Conservation (phyloP, 2,329 filamentous ascomycete species). For the Scedosporium minutisporum region DNA sequence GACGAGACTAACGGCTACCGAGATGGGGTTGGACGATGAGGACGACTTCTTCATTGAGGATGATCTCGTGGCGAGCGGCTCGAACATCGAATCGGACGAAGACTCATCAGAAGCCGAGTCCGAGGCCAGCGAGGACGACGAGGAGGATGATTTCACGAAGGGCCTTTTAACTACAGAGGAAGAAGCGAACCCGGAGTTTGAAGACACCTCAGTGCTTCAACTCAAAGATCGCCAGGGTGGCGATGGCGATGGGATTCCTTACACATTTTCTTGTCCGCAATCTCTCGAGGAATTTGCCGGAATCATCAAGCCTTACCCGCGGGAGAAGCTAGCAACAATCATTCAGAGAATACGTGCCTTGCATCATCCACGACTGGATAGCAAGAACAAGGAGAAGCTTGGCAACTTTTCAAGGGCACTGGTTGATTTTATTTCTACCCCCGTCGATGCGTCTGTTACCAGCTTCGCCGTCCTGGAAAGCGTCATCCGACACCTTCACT, state of each 20-base stretch:
- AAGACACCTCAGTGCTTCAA: conserved; percentile 28
- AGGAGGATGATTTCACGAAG: conserved; percentile 61
- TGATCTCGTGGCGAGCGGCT: conserved; percentile 74
- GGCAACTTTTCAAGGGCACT: conserved; percentile 55
- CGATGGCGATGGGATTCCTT: conserved; percentile 57
- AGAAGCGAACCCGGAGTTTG: conserved; percentile 41
- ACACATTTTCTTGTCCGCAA: conserved; percentile 77
- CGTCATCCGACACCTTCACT: conserved; percentile 83
- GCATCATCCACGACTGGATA: conserved; percentile 81
- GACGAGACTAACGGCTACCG: conserved; percentile 44
- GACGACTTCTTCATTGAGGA: conserved; percentile 90
- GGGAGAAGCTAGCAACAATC: conserved; percentile 62
- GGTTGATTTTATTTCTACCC: conserved; percentile 50
- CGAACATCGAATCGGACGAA: conserved; percentile 53
- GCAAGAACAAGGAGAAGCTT: conserved; percentile 77
- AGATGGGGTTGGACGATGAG: conserved; percentile 77
- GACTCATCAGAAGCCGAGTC: conserved; percentile 29
- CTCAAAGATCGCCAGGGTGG: conserved; percentile 27
- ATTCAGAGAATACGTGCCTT: conserved; percentile 83
- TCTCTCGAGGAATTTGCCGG: conserved; percentile 65
- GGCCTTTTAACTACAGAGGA: conserved; percentile 55
- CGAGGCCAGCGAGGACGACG: conserved; percentile 28
- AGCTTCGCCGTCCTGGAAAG: conserved; percentile 65
- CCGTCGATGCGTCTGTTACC: conserved; percentile 27
- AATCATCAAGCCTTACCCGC: conserved; percentile 50